A percentile compares a stretch with the other conserved stretches of the same genome.
phyloP scores from a whole-genome alignment of 225 moss, liverwort and hornwort species.

The Physcomitrellopsis africana region DNA sequence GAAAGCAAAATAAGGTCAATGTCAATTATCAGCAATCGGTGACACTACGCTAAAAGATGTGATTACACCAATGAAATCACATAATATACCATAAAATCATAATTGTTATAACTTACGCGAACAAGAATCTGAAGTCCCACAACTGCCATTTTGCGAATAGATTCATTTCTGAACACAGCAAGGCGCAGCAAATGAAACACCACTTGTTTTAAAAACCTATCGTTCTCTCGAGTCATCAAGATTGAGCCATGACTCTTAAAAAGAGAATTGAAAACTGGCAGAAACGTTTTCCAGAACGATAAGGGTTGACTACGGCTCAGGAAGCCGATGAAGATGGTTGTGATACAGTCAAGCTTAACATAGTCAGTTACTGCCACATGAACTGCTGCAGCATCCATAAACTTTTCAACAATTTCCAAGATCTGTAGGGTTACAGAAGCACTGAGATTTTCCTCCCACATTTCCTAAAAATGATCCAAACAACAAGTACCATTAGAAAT shows the following conservation, averaged over 20 bases:
- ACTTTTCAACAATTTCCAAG: slow-evolving; percentile 82
- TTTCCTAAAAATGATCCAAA: slow-evolving; percentile 61
- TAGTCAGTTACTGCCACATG: slow-evolving; percentile 83
- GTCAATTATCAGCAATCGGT: neutral
- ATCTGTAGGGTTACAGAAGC: slow-evolving; percentile 87
- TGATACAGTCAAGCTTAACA: slow-evolving; percentile 88
- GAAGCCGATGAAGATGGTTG: slow-evolving; percentile 90
- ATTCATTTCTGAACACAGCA: slow-evolving; percentile 95
- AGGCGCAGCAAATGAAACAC: slow-evolving; percentile 93
- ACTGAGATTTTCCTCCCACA: slow-evolving; percentile 99
- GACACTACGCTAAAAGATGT: slow-evolving; percentile 15
- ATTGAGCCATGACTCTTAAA: slow-evolving; percentile 84
- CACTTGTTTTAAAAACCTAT: slow-evolving; percentile 97
- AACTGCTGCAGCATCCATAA: slow-evolving; percentile 82
- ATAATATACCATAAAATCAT: neutral
- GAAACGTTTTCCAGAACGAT: slow-evolving; percentile 92
- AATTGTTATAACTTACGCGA: slow-evolving; percentile 60
- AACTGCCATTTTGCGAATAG: slow-evolving; percentile 90
- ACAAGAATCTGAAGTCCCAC: slow-evolving; percentile 96
- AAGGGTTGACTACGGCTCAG: slow-evolving; percentile 91
- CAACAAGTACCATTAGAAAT: slow-evolving; percentile 24
- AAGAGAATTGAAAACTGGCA: slow-evolving; percentile 88
- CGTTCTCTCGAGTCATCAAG: slow-evolving; percentile 95
- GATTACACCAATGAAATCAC: slow-evolving; percentile 5
- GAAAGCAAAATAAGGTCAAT: neutral